Conservation (phyloP, 495 filamentous ascomycete genomes). For the Daldinia childiae region DNA sequence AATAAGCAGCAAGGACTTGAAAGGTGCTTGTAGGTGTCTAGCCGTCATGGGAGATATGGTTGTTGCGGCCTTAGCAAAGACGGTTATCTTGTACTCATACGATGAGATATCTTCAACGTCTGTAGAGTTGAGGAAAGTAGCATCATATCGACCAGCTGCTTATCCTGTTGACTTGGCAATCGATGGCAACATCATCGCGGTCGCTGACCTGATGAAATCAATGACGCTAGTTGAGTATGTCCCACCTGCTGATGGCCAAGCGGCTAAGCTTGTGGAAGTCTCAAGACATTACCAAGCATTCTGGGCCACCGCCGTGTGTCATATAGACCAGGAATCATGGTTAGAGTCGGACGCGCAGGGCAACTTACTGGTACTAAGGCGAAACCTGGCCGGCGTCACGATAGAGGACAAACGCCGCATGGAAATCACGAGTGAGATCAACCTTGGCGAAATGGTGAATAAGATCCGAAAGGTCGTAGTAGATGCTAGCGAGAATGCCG, state of each 20-base stretch:
- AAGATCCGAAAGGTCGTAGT: slow-evolving; percentile 71
- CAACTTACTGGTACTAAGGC: slow-evolving; percentile 81
- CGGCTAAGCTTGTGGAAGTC: slow-evolving; percentile 70
- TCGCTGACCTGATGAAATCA: slow-evolving; percentile 95
- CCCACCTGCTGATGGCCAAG: slow-evolving; percentile 53
- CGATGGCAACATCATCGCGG: slow-evolving; percentile 73
- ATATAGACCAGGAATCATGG: slow-evolving; percentile 75
- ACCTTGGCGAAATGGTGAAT: slow-evolving; percentile 92
- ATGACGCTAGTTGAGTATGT: slow-evolving; percentile 77
- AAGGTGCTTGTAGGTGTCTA: slow-evolving; percentile 80
- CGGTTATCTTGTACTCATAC: slow-evolving; percentile 74
- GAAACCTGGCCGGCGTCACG: slow-evolving; percentile 75
- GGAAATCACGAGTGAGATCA: slow-evolving; percentile 79
- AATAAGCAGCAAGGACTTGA: slow-evolving; percentile 69
- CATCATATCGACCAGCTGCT: slow-evolving; percentile 81
- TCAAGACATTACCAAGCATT: slow-evolving; percentile 81
- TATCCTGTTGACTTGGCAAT: slow-evolving; percentile 86
- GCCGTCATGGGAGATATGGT: slow-evolving; percentile 79
- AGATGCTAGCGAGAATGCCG: slow-evolving; percentile 64
- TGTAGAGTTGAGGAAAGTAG: slow-evolving; percentile 68
- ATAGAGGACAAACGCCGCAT: slow-evolving; percentile 76
- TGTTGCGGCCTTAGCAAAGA: slow-evolving; percentile 86
- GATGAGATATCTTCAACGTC: slow-evolving; percentile 57
- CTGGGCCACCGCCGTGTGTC: slow-evolving; percentile 81
- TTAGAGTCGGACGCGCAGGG: slow-evolving; percentile 86